Evolutionary conservation across 768 basidiomycete genomes (phyloP).

Genomic region (Tricholoma sp.): DNA sequence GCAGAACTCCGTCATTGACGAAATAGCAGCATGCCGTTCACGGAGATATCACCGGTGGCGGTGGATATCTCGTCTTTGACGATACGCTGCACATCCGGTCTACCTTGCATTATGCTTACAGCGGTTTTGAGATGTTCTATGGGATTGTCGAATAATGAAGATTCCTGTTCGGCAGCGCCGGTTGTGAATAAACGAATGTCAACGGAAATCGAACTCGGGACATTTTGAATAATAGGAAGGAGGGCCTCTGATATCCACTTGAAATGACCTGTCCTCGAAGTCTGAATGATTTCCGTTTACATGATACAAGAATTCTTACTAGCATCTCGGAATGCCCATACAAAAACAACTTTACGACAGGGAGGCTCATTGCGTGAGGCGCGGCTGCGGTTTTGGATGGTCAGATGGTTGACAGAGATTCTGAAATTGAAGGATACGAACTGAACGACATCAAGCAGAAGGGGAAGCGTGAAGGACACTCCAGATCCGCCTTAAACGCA

Average conservation of each 20-base stretch:
- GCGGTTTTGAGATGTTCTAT: slow-evolving; percentile 6
- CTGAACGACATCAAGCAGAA: slow-evolving; percentile 40
- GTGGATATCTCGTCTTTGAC: slow-evolving; percentile 31
- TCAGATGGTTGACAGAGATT: not conserved
- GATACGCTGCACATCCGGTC: slow-evolving; percentile 37
- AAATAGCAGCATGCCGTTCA: slow-evolving; percentile 33
- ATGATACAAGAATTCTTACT: slow-evolving; percentile 17
- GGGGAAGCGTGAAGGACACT: slow-evolving; percentile 40
- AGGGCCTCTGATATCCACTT: slow-evolving; percentile 26
- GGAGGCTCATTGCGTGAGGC: not conserved
- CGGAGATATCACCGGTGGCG: slow-evolving; percentile 35
- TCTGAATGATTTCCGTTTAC: not conserved
- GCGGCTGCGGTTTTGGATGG: not conserved
- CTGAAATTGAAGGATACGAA: slow-evolving; percentile 16
- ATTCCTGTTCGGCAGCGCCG: slow-evolving; percentile 2
- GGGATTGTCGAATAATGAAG: slow-evolving; percentile 3
- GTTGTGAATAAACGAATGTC: slow-evolving; percentile 17
- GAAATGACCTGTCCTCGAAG: slow-evolving; percentile 18
- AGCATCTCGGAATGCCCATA: slow-evolving; percentile 38
- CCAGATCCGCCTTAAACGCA: slow-evolving; percentile 40
- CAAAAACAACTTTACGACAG: slow-evolving; percentile 20
- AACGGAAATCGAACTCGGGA: slow-evolving; percentile 1
- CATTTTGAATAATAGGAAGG: slow-evolving; percentile 5
- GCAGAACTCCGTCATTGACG: slow-evolving; percentile 10
- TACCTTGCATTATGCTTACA: slow-evolving; percentile 28